phyloP scores from a whole-genome alignment of 148 eudicot genomes.

The Rheum nobile region DNA sequence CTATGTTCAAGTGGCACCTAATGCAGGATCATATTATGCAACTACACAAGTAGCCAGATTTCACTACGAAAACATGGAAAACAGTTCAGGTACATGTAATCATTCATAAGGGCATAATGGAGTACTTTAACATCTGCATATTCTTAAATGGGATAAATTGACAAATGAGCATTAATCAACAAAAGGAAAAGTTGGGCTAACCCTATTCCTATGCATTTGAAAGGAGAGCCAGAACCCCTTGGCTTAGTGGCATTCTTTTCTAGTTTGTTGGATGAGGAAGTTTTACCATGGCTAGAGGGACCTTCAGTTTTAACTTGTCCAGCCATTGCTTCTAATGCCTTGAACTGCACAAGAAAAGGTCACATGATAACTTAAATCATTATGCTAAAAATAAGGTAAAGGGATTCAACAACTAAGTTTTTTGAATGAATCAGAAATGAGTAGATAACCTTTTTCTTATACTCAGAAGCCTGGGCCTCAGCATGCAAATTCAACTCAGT shows the following conservation, averaged over 20 bases:
- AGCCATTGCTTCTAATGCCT: constrained; percentile 79
- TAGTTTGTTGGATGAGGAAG: constrained; percentile 48
- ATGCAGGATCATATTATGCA: too few species aligned
- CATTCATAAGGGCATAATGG: too few species aligned
- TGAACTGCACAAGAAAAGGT: constrained; percentile 37
- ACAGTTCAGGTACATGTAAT: too few species aligned
- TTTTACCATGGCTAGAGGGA: constrained; percentile 36
- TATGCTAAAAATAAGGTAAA: background rate
- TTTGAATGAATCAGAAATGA: background rate
- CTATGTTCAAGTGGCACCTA: too few species aligned
- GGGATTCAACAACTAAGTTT: background rate
- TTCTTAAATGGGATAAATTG: too few species aligned
- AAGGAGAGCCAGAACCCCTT: constrained; percentile 48
- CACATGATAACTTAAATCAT: background rate
- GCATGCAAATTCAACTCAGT: constrained; percentile 81
- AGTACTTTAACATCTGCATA: too few species aligned
- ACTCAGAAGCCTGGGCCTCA: constrained; percentile 90
- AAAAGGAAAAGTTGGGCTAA: constrained; percentile 65
- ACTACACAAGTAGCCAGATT: too few species aligned
- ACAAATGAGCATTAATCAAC: too few species aligned
- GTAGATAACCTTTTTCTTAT: constrained; percentile 64
- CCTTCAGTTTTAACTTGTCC: constrained; percentile 71
- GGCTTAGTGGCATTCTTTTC: constrained; percentile 66
- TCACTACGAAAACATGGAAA: too few species aligned
- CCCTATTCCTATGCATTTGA: constrained; percentile 95